Conservation (phyloP, 2,329 filamentous ascomycete species). For the Fusarium luffae region DNA sequence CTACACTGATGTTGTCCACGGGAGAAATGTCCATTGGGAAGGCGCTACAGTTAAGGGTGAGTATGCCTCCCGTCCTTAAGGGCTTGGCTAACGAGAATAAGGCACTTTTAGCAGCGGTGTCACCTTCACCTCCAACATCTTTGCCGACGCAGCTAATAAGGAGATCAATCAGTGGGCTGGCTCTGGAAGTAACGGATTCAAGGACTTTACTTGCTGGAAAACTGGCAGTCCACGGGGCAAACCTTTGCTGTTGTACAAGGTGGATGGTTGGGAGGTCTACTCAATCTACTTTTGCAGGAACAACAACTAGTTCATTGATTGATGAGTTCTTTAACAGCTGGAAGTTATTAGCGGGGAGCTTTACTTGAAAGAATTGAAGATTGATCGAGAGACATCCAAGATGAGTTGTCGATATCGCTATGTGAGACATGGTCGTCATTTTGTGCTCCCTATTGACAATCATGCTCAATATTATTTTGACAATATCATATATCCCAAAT, state of each 20-base stretch:
- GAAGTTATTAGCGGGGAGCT: rapidly evolving
- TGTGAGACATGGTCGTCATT: neutral
- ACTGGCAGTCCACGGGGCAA: neutral
- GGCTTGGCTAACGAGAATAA: rapidly evolving
- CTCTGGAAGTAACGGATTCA: conserved; percentile 2
- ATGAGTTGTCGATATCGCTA: neutral
- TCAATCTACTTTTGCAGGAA: neutral
- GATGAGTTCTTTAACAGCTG: too few relatives aligned
- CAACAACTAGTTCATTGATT: neutral
- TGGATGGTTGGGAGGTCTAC: conserved; percentile 5
- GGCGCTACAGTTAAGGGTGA: neutral
- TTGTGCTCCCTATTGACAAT: neutral
- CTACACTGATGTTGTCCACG: neutral
- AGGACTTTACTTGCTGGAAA: conserved; percentile 4
- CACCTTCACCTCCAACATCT: conserved; percentile 3
- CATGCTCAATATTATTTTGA: neutral
- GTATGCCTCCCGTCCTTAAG: neutral
- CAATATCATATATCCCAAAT: neutral
- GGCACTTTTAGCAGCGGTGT: neutral
- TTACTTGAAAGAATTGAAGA: neutral
- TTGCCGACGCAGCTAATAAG: neutral
- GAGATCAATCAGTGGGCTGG: neutral
- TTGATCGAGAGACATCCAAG: neutral
- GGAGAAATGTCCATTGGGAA: neutral
- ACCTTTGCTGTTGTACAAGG: neutral